A percentile compares a stretch with the other conserved stretches of the same genome.
These are phyloP conservation scores for Macrotyloma uniflorum DNA, from an alignment of 306 rosid species.

Conservation along the genomic window DNA sequence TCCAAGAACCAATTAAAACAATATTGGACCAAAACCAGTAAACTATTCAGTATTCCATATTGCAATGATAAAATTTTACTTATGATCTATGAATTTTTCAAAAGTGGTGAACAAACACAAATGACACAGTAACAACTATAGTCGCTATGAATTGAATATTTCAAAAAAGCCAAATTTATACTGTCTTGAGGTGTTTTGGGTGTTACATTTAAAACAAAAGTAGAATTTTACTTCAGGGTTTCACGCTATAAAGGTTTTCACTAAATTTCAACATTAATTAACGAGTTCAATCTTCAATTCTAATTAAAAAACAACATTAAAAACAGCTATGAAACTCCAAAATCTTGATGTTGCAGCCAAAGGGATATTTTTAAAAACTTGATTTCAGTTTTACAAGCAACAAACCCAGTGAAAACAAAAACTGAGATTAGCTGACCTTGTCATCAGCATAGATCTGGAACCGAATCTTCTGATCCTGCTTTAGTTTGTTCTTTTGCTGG, in stretches of 20 bases:
- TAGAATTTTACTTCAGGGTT: not conserved
- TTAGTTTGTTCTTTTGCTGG: conserved; percentile 50
- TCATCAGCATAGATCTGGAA: conserved; percentile 71
- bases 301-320: not conserved
- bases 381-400: not conserved
- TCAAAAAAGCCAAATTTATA: not conserved
- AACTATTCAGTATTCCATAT: not conserved
- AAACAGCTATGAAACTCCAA: not conserved
- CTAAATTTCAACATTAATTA: not conserved
- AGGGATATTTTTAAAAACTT: too few relatives aligned
- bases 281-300: not conserved
- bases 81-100: not conserved
- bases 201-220: not conserved
- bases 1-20: not conserved
- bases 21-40: not conserved
- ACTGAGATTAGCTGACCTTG: conserved; percentile 57
- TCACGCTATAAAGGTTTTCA: not conserved
- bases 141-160: not conserved
- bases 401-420: not conserved
- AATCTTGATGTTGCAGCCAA: not conserved
- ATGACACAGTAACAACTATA: too few relatives aligned
- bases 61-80: too few relatives aligned
- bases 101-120: not conserved
- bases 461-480: conserved; percentile 50
- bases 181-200: not conserved